These are phyloP conservation scores for Coprinopsis strossmayeri DNA, from an alignment of 768 basidiomycete species.

Conservation along the genomic window DNA sequence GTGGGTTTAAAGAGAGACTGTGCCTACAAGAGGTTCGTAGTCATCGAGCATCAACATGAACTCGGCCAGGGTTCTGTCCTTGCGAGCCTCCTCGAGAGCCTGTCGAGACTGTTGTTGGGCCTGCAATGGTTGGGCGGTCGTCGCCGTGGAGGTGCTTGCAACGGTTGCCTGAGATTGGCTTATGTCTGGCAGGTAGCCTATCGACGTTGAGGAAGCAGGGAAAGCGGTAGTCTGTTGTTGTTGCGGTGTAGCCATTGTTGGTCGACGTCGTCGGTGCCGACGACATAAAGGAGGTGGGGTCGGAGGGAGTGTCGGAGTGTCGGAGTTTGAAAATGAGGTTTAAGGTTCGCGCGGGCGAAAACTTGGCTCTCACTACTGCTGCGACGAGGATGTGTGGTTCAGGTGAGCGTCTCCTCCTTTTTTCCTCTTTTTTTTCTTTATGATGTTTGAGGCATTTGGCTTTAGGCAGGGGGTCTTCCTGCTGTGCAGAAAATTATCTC, in stretches of 20 bases:
- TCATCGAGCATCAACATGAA: conserved; percentile 96
- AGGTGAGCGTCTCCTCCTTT: conserved; percentile 21
- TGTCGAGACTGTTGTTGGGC: conserved; percentile 54
- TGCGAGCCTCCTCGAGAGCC: conserved; percentile 73
- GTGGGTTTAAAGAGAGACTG: background rate
- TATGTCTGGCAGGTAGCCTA: conserved; percentile 22
- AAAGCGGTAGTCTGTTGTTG: conserved; percentile 21
- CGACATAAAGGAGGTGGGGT: conserved; percentile 20
- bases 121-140: conserved; percentile 24
- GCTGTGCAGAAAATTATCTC: conserved; percentile 84
- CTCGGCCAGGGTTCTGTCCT: conserved; percentile 87
- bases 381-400: background rate
- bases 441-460: conserved; percentile 96
- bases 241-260: conserved; percentile 28
- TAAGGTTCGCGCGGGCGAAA: too few species aligned
- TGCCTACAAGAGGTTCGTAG: conserved; percentile 83
- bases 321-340: conserved; percentile 11
- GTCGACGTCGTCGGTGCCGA: conserved; percentile 12
- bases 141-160: conserved; percentile 13
- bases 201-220: conserved; percentile 22
- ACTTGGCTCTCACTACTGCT: too few species aligned
- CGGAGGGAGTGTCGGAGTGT: conserved; percentile 24
- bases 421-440: conserved; percentile 17
- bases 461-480: conserved; percentile 64
- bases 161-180: conserved; percentile 20